Evolutionary conservation across 257 asterid species (phyloP).

Genomic region (Cruciata laevipes): DNA sequence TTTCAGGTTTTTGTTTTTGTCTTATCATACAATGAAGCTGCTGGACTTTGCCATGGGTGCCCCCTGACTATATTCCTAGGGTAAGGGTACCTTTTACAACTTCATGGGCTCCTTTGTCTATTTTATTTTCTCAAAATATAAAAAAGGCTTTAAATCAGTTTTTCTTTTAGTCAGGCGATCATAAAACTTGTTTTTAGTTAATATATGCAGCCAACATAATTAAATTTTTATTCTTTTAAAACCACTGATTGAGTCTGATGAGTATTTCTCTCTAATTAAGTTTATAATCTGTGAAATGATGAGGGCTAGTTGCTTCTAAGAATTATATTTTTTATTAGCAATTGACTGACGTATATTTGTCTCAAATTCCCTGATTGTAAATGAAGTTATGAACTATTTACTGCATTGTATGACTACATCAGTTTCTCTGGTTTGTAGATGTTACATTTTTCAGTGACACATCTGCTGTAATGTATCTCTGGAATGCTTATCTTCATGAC

Average conservation of each 20-base stretch:
- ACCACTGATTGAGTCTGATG: not conserved
- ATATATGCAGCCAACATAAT: not conserved
- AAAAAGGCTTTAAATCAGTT: not conserved
- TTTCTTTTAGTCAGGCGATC: not conserved
- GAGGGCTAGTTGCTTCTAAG: not conserved
- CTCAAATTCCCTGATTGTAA: not conserved
- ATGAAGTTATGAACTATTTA: too few species aligned
- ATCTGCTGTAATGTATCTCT: too few species aligned
- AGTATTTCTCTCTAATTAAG: not conserved
- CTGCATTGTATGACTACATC: not conserved
- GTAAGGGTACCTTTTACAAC: conserved; percentile 25
- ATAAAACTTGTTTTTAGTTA: not conserved
- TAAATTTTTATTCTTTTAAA: not conserved
- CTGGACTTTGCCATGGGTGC: conserved; percentile 63
- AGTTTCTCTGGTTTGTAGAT: too few species aligned
- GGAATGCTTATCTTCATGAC: not conserved
- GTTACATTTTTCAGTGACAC: too few species aligned
- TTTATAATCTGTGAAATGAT: not conserved
- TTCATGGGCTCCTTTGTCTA: not conserved
- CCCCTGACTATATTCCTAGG: conserved; percentile 76
- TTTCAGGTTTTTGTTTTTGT: conserved; percentile 53
- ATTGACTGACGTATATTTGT: not conserved
- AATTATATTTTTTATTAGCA: not conserved
- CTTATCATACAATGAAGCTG: conserved; percentile 53
- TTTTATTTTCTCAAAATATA: not conserved